phyloP scores from a whole-genome alignment of 2,329 filamentous ascomycete species.

The Penicillium sp. region DNA sequence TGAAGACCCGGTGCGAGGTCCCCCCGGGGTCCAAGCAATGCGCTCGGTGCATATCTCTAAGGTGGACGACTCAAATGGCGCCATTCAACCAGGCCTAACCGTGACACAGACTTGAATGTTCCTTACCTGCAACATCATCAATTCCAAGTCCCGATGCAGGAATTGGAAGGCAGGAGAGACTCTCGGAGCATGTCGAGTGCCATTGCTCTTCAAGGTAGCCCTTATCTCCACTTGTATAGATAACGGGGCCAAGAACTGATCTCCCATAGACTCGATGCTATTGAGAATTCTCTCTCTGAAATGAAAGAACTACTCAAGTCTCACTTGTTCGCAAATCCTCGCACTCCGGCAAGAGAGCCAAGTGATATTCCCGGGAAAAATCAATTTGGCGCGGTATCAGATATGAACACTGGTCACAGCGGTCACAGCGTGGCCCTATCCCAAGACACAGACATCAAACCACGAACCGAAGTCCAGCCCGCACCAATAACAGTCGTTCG shows the following conservation, averaged over 20 bases:
- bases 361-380: neutral
- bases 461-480: conserved; percentile 6
- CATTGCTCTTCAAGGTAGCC: conserved; percentile 4
- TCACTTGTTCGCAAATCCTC: neutral
- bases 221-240: neutral
- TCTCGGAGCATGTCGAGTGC: neutral
- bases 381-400: neutral
- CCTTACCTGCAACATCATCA: conserved; percentile 6
- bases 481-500: conserved; percentile 13
- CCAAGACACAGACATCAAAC: neutral
- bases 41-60: conserved; percentile 11
- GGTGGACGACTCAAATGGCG: neutral
- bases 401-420: neutral
- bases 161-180: neutral
- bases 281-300: conserved; percentile 2
- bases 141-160: neutral
- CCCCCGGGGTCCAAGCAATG: conserved; percentile 5
- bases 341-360: neutral
- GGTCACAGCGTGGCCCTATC: conserved; percentile 1
- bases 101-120: conserved; percentile 6
- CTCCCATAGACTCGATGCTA: conserved; percentile 1
- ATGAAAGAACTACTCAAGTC: conserved; percentile 11
- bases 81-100: neutral
- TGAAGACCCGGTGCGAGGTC: conserved; percentile 23
- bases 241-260: neutral